These are phyloP conservation scores for Hortiboletus rubellus DNA, from an alignment of 1,284 basidiomycete species.

Conservation along the genomic window DNA sequence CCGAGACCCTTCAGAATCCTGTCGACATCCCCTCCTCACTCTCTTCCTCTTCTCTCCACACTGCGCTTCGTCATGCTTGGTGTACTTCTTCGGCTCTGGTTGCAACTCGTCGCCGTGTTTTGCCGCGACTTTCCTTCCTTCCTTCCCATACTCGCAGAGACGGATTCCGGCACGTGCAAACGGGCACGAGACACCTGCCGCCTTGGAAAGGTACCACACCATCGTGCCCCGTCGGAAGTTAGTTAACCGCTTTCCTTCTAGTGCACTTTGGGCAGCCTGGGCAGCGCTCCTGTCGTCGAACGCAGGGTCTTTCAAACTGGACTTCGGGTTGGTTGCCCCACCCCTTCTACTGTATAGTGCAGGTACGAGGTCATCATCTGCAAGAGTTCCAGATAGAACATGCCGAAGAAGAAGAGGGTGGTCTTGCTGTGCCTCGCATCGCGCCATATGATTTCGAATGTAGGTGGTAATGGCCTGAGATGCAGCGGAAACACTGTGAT, in stretches of 20 bases:
- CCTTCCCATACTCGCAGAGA: conserved; percentile 62
- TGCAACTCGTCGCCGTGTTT: conserved; percentile 15
- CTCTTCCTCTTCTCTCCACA: conserved; percentile 75
- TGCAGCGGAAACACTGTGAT: conserved; percentile 64
- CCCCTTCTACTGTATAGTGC: conserved; percentile 68
- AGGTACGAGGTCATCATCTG: conserved; percentile 70
- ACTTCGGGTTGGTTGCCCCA: conserved; percentile 55
- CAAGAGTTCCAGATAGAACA: conserved; percentile 62
- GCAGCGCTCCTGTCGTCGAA: conserved; percentile 10
- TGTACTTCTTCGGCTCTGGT: conserved; percentile 37
- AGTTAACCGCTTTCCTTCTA: conserved; percentile 50
- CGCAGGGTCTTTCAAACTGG: conserved; percentile 23
- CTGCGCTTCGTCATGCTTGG: conserved; percentile 42
- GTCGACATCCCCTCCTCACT: conserved; percentile 49
- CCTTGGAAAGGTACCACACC: conserved; percentile 76
- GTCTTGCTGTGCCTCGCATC: conserved; percentile 69
- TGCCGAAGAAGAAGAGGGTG: conserved; percentile 72
- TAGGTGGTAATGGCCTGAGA: conserved; percentile 78
- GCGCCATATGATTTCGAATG: conserved; percentile 66
- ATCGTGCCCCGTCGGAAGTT: conserved; percentile 75
- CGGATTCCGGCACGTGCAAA: conserved; percentile 70
- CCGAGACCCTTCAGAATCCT: conserved; percentile 19
- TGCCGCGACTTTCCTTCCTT: conserved; percentile 39
- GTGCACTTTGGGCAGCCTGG: conserved; percentile 2
- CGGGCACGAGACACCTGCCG: conserved; percentile 70